Evolutionary conservation across 177 flowering plant species (phyloP).

Genomic region (Tripterygium wilfordii): DNA sequence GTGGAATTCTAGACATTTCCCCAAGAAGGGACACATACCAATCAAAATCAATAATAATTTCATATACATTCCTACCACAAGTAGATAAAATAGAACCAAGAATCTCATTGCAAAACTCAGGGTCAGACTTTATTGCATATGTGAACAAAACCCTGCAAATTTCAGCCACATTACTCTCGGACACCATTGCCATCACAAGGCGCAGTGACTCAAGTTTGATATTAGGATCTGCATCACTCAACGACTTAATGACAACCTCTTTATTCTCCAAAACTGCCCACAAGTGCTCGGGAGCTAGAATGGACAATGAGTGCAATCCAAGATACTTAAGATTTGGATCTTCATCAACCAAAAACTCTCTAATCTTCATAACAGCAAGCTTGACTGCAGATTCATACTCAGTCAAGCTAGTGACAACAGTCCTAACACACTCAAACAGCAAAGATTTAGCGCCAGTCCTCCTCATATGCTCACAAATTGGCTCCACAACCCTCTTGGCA

Average conservation of each 20-base stretch:
- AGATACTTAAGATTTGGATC: conserved; percentile 90
- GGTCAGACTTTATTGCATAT: conserved; percentile 85
- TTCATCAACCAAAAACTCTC: conserved; percentile 65
- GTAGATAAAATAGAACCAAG: conserved; percentile 60
- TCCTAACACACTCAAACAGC: conserved; percentile 81
- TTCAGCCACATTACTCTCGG: conserved; percentile 68
- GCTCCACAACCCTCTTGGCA: conserved; percentile 73
- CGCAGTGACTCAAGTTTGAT: conserved; percentile 62
- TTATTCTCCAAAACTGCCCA: conserved; percentile 92
- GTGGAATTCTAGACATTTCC: conserved; percentile 80
- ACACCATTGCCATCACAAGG: conserved; percentile 80
- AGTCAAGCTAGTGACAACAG: conserved; percentile 58
- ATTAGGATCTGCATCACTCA: conserved; percentile 79
- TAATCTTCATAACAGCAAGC: conserved; percentile 58
- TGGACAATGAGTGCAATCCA: conserved; percentile 71
- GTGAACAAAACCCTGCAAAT: conserved; percentile 63
- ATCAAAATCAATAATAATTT: conserved; percentile 75
- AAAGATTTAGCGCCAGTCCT: conserved; percentile 76
- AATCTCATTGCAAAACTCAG: conserved; percentile 85
- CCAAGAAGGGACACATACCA: conserved; percentile 96
- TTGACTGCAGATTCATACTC: conserved; percentile 67
- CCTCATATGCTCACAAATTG: conserved; percentile 71
- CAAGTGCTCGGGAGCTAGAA: conserved; percentile 44
- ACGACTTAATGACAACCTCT: conserved; percentile 70
- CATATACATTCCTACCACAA: conserved; percentile 66